A percentile compares a stretch with the other conserved stretches of the same genome.
These are phyloP conservation scores for Symbiodinium pilosum DNA, from an alignment of 73 alveolate genomes.

Conservation along the genomic window DNA sequence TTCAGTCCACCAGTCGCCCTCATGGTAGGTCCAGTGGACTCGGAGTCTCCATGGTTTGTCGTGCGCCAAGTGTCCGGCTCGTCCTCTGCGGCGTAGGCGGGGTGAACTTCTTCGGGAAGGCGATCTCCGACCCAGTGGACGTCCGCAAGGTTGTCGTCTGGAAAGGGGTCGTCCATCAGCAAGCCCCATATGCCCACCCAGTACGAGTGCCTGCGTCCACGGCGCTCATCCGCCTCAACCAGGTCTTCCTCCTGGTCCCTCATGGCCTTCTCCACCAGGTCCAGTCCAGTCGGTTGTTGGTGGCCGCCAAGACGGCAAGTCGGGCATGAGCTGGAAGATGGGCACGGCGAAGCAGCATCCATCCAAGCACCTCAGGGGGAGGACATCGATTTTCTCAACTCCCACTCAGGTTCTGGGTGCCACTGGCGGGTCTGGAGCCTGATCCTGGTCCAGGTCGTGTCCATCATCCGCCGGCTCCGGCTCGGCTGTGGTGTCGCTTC, in stretches of 20 bases:
- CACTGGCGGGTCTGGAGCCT: background rate
- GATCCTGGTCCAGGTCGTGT: background rate
- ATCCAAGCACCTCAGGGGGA: slow-evolving; percentile 15
- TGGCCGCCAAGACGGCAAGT: background rate
- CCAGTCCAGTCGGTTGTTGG: background rate
- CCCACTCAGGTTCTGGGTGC: slow-evolving; percentile 4
- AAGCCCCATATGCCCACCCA: slow-evolving; percentile 46
- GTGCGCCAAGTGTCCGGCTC: no score
- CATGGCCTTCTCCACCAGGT: background rate
- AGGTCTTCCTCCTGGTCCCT: slow-evolving; percentile 43
- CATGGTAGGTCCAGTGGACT: background rate
- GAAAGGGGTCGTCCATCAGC: background rate
- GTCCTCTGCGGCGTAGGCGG: background rate
- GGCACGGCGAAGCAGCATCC: background rate
- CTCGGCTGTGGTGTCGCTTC: background rate
- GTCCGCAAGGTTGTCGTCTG: background rate
- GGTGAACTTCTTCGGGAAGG: background rate
- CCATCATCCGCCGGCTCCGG: background rate
- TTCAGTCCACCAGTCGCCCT: background rate
- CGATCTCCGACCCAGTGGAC: background rate
- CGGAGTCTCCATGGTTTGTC: background rate
- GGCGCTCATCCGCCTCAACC: background rate
- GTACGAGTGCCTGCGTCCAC: background rate
- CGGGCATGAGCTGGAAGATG: background rate
- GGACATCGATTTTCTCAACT: background rate